Conservation (phyloP, 1,139 yeast species). For the Debaryomyces subglobosus region DNA sequence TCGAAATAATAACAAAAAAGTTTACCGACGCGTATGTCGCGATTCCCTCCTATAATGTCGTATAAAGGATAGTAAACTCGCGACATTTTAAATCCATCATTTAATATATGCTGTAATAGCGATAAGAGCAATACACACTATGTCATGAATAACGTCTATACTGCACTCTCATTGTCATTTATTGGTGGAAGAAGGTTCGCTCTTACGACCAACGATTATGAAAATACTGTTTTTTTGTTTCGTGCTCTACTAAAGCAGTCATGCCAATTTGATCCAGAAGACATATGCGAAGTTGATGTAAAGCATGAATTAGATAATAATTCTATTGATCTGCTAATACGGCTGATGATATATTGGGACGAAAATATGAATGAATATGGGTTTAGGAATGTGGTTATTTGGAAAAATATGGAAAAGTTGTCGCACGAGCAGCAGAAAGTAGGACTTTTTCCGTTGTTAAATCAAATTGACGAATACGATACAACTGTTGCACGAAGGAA, state of each 20-base stretch:
- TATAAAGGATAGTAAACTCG: not conserved
- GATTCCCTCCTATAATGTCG: not conserved
- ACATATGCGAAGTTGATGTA: conserved; percentile 22
- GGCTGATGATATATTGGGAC: conserved; percentile 8
- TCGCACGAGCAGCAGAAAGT: conserved; percentile 24
- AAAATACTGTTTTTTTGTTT: conserved; percentile 6
- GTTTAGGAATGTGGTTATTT: conserved; percentile 23
- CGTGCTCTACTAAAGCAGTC: conserved; percentile 5
- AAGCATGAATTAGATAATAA: conserved; percentile 12
- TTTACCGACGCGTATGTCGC: conserved; percentile 7
- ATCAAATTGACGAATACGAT: conserved; percentile 35
- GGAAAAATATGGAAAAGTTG: conserved; percentile 29
- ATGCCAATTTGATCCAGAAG: conserved; percentile 14
- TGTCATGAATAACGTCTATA: conserved; percentile 28
- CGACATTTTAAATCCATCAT: conserved; percentile 2
- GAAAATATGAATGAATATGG: conserved; percentile 8
- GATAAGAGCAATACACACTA: not conserved
- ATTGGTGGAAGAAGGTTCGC: conserved; percentile 26
- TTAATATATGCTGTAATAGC: not conserved
- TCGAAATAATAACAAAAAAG: conserved; percentile 3
- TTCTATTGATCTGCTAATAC: conserved; percentile 7
- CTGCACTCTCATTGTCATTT: conserved; percentile 31
- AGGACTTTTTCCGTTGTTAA: conserved; percentile 28
- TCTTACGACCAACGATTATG: conserved; percentile 19
- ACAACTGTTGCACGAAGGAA: conserved; percentile 17